Evolutionary conservation across 2,329 filamentous ascomycete species (phyloP).

Genomic region (Penicillium sp.): DNA sequence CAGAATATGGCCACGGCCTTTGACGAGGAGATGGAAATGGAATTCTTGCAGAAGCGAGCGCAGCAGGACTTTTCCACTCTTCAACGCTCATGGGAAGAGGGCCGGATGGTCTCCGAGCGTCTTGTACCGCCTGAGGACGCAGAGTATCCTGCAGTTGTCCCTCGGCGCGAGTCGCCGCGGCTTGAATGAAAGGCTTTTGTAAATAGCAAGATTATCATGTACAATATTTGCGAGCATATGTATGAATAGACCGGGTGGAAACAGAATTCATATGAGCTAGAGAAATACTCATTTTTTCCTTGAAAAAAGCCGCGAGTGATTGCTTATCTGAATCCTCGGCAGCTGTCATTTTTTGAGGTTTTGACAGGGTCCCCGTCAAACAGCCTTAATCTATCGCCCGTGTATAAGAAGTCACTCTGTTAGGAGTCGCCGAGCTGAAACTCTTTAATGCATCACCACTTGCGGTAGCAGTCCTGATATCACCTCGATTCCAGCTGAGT

Average conservation of each 20-base stretch:
- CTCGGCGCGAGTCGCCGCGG: not conserved
- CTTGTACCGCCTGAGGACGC: constrained; percentile 1
- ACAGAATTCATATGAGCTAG: too few relatives aligned
- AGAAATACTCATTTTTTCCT: not conserved
- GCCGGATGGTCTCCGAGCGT: constrained; percentile 1
- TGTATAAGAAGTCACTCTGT: too few relatives aligned
- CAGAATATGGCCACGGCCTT: constrained; percentile 12
- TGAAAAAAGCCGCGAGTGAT: too few relatives aligned
- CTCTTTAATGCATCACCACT: too few relatives aligned
- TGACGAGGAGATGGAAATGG: constrained; percentile 20
- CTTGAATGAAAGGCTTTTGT: not conserved
- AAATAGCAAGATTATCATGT: constrained; percentile 1
- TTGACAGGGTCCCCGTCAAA: too few relatives aligned
- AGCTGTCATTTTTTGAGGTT: too few relatives aligned
- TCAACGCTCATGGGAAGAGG: constrained; percentile 9
- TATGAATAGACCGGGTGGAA: not conserved
- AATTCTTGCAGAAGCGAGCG: constrained; percentile 8
- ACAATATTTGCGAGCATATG: not conserved
- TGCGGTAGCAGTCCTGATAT: too few relatives aligned
- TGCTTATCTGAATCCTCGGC: too few relatives aligned
- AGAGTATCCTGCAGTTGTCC: not conserved
- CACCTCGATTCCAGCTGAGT: not conserved
- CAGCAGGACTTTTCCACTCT: constrained; percentile 1
- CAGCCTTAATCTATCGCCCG: too few relatives aligned
- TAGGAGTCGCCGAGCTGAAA: too few relatives aligned